Conservation (phyloP, 2,329 filamentous ascomycete species). For the Nemania sp. region DNA sequence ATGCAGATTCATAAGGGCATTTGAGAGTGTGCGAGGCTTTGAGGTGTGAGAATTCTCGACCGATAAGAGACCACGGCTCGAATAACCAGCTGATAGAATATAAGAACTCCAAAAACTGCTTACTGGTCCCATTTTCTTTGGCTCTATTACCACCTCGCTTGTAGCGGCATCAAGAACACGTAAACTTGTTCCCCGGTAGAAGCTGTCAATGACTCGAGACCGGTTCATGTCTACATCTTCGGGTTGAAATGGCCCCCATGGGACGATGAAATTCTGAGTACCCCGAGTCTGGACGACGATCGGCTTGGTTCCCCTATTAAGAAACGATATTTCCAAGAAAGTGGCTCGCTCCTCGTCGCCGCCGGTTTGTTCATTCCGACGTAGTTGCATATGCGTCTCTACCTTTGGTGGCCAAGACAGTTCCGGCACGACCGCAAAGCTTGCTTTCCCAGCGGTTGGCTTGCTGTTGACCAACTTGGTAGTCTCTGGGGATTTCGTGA, state of each 20-base stretch:
- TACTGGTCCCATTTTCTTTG: neutral
- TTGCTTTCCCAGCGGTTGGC: slow-evolving; percentile 10
- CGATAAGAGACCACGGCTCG: too few species aligned
- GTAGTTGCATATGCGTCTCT: slow-evolving; percentile 12
- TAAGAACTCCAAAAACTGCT: too few species aligned
- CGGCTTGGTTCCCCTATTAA: slow-evolving; percentile 8
- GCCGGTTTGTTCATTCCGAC: too few species aligned
- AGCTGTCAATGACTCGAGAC: slow-evolving; percentile 6
- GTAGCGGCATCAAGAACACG: slow-evolving; percentile 10
- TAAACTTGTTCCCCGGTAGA: neutral
- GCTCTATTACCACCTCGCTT: neutral
- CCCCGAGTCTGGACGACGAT: slow-evolving; percentile 17
- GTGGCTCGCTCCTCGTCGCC: neutral
- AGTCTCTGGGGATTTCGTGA: slow-evolving; percentile 8
- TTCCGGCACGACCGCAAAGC: slow-evolving; percentile 14
- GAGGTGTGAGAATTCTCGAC: too few species aligned
- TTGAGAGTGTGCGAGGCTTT: too few species aligned
- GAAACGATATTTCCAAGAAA: slow-evolving; percentile 7
- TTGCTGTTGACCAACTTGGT: slow-evolving; percentile 16
- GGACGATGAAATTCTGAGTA: slow-evolving; percentile 11
- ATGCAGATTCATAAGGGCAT: too few species aligned
- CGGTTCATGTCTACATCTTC: neutral
- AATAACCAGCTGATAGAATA: too few species aligned
- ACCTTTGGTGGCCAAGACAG: slow-evolving; percentile 10
- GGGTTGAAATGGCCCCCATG: slow-evolving; percentile 15